Evolutionary conservation across 1,284 basidiomycete genomes (phyloP), one percentile per base, ranked within the genome.

Genomic region (Lentinula novae-zelandiae): DNA sequence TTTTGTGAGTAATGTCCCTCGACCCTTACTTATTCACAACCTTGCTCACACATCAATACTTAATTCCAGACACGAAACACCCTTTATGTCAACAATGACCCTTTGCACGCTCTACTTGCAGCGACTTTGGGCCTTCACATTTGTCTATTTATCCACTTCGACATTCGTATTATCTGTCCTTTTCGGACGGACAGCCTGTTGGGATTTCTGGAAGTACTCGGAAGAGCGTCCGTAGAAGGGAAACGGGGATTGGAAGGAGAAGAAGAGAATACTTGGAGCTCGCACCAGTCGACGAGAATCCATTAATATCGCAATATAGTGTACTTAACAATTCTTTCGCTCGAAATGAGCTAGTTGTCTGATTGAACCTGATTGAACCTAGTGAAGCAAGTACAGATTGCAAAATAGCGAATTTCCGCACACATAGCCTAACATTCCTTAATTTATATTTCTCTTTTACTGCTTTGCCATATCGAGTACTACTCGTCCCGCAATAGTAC

Each of bases 401-500:
- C 2, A 44, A 3, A 13, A 3, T 0, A 20, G 5, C 15, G 20
- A 44, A n/a, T 44, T 17, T 44, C 38, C 9, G 15, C 15, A 15
- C 10, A 39, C 15, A 15, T 10, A 39, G 3, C 38, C 4, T 39
- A 13, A n/a, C 17, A 44, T 5, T 44, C 13, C 2, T 44, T 17
- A 3, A 44, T 44, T 15, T 39, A 39, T 15, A 8, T 39, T 10
- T 39, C 15, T 10, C 8, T 46, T 22, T 58, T 22, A 56, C 53
- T 60, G 48, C 54, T 70, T 67, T 6, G 66, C 60, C 66, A 76
- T 72, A 66, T 89, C 81, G 57, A 91, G 76, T 38, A 91, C 85
- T 56, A 89, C 72, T 60, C 89, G 76, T 52, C 89, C 89, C 13
- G 80, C 80, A 62, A 90, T 73, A 57, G 74, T 78, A 54, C 86